Base-by-base conservation (phyloP, 768 basidiomycete genomes). In the Mycena sanguinolenta region DNA sequence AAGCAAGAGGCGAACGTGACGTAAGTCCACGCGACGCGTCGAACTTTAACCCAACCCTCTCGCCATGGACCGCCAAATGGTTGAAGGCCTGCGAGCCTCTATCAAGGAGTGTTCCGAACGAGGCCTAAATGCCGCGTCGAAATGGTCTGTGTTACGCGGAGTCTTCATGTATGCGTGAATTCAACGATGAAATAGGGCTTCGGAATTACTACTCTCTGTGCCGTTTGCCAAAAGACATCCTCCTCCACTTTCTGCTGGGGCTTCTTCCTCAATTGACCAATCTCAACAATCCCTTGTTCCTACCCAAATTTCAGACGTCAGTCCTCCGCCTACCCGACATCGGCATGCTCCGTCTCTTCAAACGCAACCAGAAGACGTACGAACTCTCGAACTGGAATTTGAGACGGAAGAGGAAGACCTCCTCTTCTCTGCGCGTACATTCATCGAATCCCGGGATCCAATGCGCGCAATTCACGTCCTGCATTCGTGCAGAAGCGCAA, bases 371-470 rank as follows among this genome's bases (percentile, higher is more conserved):
- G 78, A 81, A 23, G 77, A 84, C 32, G 76, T 81, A 58, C 75
- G 77, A 46, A 75, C 76, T 12, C 73, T 78, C 52, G 88, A 90
- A 73, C 58, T 70, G n/a, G 84, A 87, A 39, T 78, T 87, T 52
- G 89, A 92, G 77, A 76, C 75, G 25, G 79, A 89, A 34, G 95
- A 96, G 58, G 89, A 90, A 71, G 96, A 98, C 74, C 73, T 84
- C n/a, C 86, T 94, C 74, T 79, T 88, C 62, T 86, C 92, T 39
- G 96, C 94, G 2, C 89, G 90, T 65, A 85, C 89, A 23, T 93
- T 90, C 76, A 88, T 95, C 73, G 90, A 95, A 71, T 81, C 89
- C 19, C 91, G 91, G 75, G 96, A 99, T 75, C 92, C 92, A 74
- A 83, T 89, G 55, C 87, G 96, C 67, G 94, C 91, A 9, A 86